These are phyloP conservation scores for Colletotrichum viniferum DNA, from an alignment of 2,329 filamentous ascomycete species.

Conservation along the genomic window DNA sequence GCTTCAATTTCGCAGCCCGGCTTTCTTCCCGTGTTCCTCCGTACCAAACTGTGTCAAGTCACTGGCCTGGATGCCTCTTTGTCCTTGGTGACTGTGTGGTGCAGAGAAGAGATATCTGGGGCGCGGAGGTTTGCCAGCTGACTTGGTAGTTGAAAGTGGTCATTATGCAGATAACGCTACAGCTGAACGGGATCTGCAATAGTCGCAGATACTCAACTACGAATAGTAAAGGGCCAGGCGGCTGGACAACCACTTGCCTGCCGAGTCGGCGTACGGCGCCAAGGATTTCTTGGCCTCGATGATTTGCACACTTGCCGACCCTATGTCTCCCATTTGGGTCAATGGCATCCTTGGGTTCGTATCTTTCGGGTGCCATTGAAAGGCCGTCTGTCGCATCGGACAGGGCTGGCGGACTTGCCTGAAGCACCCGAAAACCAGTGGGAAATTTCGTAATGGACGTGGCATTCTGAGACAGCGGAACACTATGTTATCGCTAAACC, in stretches of 20 bases:
- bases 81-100: background rate
- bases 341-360: background rate
- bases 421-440: background rate
- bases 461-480: background rate
- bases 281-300: background rate
- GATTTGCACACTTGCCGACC: slow-evolving; percentile 7
- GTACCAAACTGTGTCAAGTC: background rate
- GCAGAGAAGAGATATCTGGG: background rate
- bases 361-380: background rate
- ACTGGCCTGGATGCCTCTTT: background rate
- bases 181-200: background rate
- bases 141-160: background rate
- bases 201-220: background rate
- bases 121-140: background rate
- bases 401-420: background rate
- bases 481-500: background rate
- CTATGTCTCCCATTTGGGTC: background rate
- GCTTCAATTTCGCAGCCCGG: background rate
- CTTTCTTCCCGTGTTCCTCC: background rate
- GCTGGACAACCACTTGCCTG: background rate
- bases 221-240: background rate
- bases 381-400: background rate
- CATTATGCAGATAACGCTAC: background rate
- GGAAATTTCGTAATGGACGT: background rate
- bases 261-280: background rate